phyloP scores from a whole-genome alignment of 139 green algal species.

The Coccomyxa sp. region DNA sequence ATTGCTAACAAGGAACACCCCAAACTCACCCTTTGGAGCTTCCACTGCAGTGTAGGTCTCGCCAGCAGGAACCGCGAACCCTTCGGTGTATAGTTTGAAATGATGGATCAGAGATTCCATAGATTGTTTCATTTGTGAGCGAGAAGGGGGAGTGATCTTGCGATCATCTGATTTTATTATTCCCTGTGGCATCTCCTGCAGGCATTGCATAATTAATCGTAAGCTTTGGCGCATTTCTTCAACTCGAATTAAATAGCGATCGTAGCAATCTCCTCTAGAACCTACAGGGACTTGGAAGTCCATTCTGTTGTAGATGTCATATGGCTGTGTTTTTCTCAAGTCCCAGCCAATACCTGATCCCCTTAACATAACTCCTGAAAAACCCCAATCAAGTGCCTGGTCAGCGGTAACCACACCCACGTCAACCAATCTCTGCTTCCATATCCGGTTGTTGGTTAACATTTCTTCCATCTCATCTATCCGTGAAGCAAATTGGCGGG shows the following conservation, averaged over 20 bases:
- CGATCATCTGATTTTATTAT: slow-evolving; percentile 66
- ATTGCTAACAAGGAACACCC: slow-evolving; percentile 76
- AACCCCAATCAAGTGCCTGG: slow-evolving; percentile 63
- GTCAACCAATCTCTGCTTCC: slow-evolving; percentile 83
- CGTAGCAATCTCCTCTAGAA: slow-evolving; percentile 76
- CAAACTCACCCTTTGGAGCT: slow-evolving; percentile 83
- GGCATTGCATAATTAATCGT: slow-evolving; percentile 76
- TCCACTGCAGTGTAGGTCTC: slow-evolving; percentile 71
- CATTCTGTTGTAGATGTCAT: slow-evolving; percentile 79
- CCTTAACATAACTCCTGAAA: slow-evolving; percentile 71
- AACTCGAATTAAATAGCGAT: slow-evolving; percentile 66
- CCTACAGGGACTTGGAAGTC: slow-evolving; percentile 79
- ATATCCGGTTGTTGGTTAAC: slow-evolving; percentile 82
- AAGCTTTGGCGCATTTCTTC: slow-evolving; percentile 82
- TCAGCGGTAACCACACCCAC: slow-evolving; percentile 77
- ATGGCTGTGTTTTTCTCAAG: slow-evolving; percentile 77
- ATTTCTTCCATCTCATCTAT: slow-evolving; percentile 89
- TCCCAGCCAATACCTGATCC: slow-evolving; percentile 79
- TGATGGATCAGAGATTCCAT: slow-evolving; percentile 86
- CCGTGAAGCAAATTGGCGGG: slow-evolving; percentile 71
- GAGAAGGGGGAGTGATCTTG: slow-evolving; percentile 65
- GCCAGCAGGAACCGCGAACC: slow-evolving; percentile 36
- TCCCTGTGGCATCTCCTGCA: slow-evolving; percentile 77
- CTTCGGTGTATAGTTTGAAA: slow-evolving; percentile 77
- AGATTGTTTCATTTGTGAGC: slow-evolving; percentile 72